These are phyloP conservation scores for Raffaelea arxii DNA, from an alignment of 2,329 filamentous ascomycete species.

Conservation along the genomic window DNA sequence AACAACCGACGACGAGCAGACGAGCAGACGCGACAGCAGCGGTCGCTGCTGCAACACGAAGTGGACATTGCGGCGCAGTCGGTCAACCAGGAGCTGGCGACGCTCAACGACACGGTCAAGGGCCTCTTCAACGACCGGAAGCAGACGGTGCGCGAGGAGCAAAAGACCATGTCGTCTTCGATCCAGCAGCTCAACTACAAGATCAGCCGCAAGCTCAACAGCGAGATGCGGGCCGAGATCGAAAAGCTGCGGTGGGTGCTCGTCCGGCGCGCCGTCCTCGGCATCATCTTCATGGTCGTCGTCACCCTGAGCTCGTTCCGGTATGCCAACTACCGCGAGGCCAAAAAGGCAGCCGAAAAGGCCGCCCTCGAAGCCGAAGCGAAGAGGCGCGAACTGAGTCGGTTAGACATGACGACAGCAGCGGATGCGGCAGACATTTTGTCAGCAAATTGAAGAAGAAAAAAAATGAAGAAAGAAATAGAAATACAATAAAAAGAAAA, in stretches of 20 bases:
- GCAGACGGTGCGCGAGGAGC: slow-evolving; percentile 82
- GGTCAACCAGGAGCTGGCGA: slow-evolving; percentile 71
- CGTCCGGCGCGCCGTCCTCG: slow-evolving; percentile 52
- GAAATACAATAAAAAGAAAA: too few relatives aligned
- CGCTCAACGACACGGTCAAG: slow-evolving; percentile 82
- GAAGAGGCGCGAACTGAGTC: slow-evolving; percentile 31
- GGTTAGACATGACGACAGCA: slow-evolving; percentile 30
- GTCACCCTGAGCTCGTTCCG: slow-evolving; percentile 49
- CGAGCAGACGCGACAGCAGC: slow-evolving; percentile 72
- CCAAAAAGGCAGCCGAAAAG: slow-evolving; percentile 41
- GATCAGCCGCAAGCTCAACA: slow-evolving; percentile 82
- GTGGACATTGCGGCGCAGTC: slow-evolving; percentile 85
- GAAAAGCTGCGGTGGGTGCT: slow-evolving; percentile 84
- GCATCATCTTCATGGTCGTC: slow-evolving; percentile 57
- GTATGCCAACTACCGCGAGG: slow-evolving; percentile 47
- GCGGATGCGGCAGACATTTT: slow-evolving; percentile 48
- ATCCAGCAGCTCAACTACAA: slow-evolving; percentile 96
- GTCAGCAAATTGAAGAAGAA: slow-evolving; percentile 38
- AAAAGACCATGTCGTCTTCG: slow-evolving; percentile 58
- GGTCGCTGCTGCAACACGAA: slow-evolving; percentile 83
- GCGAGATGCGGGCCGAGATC: slow-evolving; percentile 84
- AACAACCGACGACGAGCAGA: slow-evolving; percentile 67
- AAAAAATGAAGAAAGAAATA: too few relatives aligned
- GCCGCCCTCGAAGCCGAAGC: slow-evolving; percentile 32
- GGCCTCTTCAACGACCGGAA: slow-evolving; percentile 95